Percentiles rank a stretch among this genome's conserved stretches.
These are phyloP conservation scores for Rhizomucor pusillus DNA, from an alignment of 371 early-diverging fungal species.

Conservation along the genomic window DNA sequence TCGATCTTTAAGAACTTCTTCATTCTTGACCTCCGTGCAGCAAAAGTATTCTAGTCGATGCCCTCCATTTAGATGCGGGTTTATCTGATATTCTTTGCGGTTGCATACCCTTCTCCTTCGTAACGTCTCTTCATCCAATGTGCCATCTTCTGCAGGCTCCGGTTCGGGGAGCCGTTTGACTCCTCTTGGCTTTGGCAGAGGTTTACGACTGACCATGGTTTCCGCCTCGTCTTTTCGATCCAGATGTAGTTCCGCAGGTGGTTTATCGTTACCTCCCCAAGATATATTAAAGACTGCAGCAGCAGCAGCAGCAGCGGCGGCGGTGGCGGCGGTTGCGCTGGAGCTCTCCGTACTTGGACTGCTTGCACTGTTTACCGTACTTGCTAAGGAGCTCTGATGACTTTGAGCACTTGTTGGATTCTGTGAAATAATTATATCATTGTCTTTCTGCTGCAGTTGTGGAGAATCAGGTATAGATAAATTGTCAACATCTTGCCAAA, in stretches of 20 bases:
- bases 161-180: constrained; percentile 45
- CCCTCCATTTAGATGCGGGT: too few relatives aligned
- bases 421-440: too few relatives aligned
- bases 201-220: constrained; percentile 16
- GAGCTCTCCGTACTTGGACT: too few relatives aligned
- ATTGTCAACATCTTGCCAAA: too few relatives aligned
- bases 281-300: constrained; percentile 41
- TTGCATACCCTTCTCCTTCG: constrained; percentile 44
- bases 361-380: too few relatives aligned
- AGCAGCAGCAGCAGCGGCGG: not conserved
- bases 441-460: too few relatives aligned
- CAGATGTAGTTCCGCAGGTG: constrained; percentile 34
- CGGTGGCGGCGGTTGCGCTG: too few relatives aligned
- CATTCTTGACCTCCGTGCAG: constrained; percentile 88
- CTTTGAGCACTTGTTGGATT: too few relatives aligned
- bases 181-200: constrained; percentile 48
- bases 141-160: constrained; percentile 43
- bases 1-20: constrained; percentile 84
- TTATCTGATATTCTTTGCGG: too few relatives aligned
- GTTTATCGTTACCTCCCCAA: constrained; percentile 48
- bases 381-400: too few relatives aligned
- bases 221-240: constrained; percentile 10
- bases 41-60: constrained; percentile 77
- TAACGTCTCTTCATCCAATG: constrained; percentile 42
- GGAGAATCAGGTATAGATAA: too few relatives aligned